Base-by-base conservation (phyloP, 2,329 filamentous ascomycete genomes). In the Colletotrichum sp. region DNA sequence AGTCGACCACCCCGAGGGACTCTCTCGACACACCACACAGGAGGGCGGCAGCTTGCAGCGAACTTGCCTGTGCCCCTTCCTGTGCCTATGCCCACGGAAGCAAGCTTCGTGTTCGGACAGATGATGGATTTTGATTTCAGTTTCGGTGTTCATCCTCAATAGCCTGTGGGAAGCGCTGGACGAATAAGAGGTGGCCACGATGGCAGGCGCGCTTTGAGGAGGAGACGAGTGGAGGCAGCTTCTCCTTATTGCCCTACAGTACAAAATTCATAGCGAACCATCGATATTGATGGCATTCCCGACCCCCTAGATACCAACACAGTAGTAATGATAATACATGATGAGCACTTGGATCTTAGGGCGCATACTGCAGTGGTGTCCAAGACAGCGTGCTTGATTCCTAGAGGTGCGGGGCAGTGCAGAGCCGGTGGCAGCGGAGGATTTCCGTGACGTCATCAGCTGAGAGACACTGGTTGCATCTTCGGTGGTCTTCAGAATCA, bases 101-200 rank as follows among this genome's bases (percentile, higher is more conserved):
- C 62, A 34, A 28, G 28, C 13, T 69, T 69, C 8, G 55, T 69
- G 9, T 69, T 69, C 48, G 67, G 67, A 5, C 55, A 22, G 34
- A 44, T 44, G 28, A 16, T 7, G 32, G 32, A 60, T 10, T 68
- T 34, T 48, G 15, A 26, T 16, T 68, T 68, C 44, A 30, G 34
- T 39, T 68, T 91, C n/a, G 13, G 64, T 15, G 8, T 16, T 9
- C 8, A n/a, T 15, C 26, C 39, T 18, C 39, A 52, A 57, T 16
- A 22, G 32, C 15, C 13, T 44, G 34, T 64, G 13, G 36, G 34
- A 12, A 44, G 26, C 9, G 34, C 44, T 24, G 24, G 8, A n/a
- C 13, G 36, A 44, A 36, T 24, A 18, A 64, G 22, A 44, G 3
- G 62, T n/a, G 34, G 36, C n/a, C 16, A 26, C 22, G 62, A 64